Conservation (phyloP, 2,329 filamentous ascomycete species). For the Rhynchosporium graminicola region DNA sequence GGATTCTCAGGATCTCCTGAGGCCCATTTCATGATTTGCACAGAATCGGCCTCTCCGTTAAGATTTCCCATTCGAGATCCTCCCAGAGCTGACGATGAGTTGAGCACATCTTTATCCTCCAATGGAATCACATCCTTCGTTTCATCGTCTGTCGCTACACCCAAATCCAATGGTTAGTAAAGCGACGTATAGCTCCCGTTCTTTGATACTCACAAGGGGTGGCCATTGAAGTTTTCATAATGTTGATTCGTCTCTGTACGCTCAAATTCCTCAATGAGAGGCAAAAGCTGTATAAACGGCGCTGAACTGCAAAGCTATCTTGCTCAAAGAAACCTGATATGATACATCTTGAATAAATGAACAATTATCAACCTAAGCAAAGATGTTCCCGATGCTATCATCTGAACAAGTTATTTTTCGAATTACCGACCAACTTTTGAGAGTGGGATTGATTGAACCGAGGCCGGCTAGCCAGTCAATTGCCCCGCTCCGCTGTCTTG, state of each 20-base stretch:
- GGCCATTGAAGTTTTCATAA: no score
- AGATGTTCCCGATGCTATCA: no score
- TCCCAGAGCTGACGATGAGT: not conserved
- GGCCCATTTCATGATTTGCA: conserved; percentile 1
- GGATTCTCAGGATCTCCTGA: not conserved
- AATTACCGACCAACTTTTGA: not conserved
- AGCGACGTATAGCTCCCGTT: not conserved
- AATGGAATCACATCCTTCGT: not conserved
- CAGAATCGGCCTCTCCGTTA: not conserved
- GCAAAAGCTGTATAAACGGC: no score
- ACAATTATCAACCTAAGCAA: no score
- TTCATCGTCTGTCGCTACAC: not conserved
- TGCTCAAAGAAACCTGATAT: no score
- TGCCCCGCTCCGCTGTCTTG: not conserved
- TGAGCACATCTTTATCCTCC: not conserved
- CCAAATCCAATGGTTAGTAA: not conserved
- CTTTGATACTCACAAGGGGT: not conserved
- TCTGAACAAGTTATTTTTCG: no score
- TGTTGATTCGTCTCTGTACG: no score
- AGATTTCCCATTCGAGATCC: not conserved
- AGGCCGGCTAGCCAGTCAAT: not conserved
- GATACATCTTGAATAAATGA: no score
- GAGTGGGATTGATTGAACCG: conserved; percentile 9
- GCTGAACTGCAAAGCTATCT: no score
- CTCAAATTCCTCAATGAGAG: no score